Evolutionary conservation across 2,329 filamentous ascomycete species (phyloP), one percentile per base, ranked within the genome.

Genomic region (Alternaria novae-zelandiae): DNA sequence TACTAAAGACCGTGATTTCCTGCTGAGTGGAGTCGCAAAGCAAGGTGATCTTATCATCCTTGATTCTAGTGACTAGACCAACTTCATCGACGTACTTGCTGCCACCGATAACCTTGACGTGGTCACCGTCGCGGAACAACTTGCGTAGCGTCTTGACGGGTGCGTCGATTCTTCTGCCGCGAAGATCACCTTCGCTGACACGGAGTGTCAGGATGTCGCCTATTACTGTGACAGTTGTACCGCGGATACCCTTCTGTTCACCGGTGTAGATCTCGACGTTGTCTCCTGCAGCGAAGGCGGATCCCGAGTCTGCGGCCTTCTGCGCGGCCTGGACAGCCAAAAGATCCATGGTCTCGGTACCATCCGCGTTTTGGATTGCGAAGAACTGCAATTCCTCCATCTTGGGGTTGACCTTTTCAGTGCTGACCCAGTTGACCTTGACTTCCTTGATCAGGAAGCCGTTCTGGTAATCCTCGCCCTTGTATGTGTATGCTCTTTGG

Each of bases 1-100:
- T 97, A 83, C 95, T 97, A 78, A 99, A 99, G 32, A 99, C 96
- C 0, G 94, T 97, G 71, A 99, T 94, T 78, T 99, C 96, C 56
- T 90, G 90, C 80, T 96, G 95, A 64, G 89, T 96, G 78, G 96
- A 93, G 81, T 99, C 96, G 51, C 93, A 97, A 69, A 99, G 84
- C 68, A 99, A 85, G 1, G 96, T 98, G 61, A 99, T 94, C 43
- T 92, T 90, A 78, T 99, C 96, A 64, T 97, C 93, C 53, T 89
- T 91, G 70, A 97, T 96, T 79, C 93, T 93, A 69, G 98, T 94
- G 55, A 99, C 94, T 88, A 97, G 97, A 80, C 96, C 96, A 47
- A 98, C 91, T 82, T 99, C 96, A 72, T 97, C 96, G 59, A 92
- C 89, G 79, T 94, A 98, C 72, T 93, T 91, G 82, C 94, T 97